These are phyloP conservation scores for Allium sativum DNA, from an alignment of 106 monocot species.

Conservation along the genomic window DNA sequence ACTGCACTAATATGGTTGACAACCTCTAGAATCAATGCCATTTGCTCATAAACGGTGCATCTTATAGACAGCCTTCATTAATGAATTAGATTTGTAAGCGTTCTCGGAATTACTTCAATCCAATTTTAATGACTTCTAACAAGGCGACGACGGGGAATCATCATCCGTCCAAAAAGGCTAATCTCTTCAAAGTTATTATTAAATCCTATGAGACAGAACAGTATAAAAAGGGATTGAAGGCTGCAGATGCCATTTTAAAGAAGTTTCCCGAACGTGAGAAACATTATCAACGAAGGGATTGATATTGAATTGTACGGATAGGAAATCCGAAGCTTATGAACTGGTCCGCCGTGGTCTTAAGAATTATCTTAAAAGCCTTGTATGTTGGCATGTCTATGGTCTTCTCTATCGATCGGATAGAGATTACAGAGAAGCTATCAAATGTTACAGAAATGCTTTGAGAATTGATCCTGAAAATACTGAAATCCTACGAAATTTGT, in stretches of 20 bases:
- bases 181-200: conserved; percentile 99
- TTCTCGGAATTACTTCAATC: background rate
- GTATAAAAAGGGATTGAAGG: conserved; percentile 92
- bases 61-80: too few species aligned
- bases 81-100: too few species aligned
- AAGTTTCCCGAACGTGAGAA: conserved; percentile 98
- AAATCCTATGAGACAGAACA: conserved; percentile 99
- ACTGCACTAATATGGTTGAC: too few species aligned
- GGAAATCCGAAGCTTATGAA: conserved; percentile 94
- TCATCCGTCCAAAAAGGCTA: conserved; percentile 76
- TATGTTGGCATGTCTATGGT: conserved; percentile 99
- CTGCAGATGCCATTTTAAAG: conserved; percentile 94
- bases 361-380: conserved; percentile 99
- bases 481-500: conserved; percentile 91
- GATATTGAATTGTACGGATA: conserved; percentile 92
- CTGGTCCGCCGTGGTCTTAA: conserved; percentile 94
- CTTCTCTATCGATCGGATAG: conserved; percentile 97
- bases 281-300: conserved; percentile 98
- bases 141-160: conserved; percentile 42
- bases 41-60: too few species aligned
- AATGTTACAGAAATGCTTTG: conserved; percentile 97
- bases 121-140: conserved; percentile 9
- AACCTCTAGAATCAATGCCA: too few species aligned
- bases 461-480: conserved; percentile 95
- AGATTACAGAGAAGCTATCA: conserved; percentile 97